Evolutionary conservation across 495 filamentous ascomycete genomes (phyloP), one percentile per base, ranked within the genome.

Genomic region (Trichodelitschia bisporula): DNA sequence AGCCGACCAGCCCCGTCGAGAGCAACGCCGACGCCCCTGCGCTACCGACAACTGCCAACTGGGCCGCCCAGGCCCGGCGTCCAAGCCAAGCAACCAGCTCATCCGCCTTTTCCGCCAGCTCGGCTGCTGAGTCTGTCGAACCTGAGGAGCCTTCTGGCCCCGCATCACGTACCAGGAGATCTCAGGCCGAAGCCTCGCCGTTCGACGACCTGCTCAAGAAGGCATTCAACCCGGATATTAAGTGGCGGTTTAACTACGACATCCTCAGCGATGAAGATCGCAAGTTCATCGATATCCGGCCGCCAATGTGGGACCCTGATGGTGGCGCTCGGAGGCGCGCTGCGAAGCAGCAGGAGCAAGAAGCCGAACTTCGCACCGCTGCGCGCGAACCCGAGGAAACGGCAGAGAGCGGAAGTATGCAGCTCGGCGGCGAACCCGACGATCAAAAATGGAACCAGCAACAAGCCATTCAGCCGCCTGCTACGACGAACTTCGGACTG

Each of bases 381-480:
- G 43, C 77, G 31, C 69, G 59, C 33, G 40, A 62, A 9, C 6
- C 27, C 14, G 27, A 57, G 6, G 53, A 54, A 23, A 60, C 66
- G 27, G 66, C 68, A 2, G 78, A 79, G 43, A 77, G 72, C 45
- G 77, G 80, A 8, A 93, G 83, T 44, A 58, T 89, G 19, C 79
- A 84, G 32, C 59, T 93, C 12, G 83, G 83, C 31, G 83, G 83
- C 5, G 82, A 91, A 41, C 82, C 82, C 0, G 83, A 93, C 41
- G 79, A 79, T 39, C 40, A 44, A 5, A 55, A 58, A 26, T 54
- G 50, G 25, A 43, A 42, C 26, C 62, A 61, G 24, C 54, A 52
- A 15, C 59, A 67, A 36, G 63, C 62, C 24, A 65, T 77, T 15
- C 77, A 77, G 40, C 71, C 72, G 0, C 76, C 80, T 4, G 8